Base-by-base conservation (phyloP, 495 filamentous ascomycete species). In the Poronia punctata region DNA sequence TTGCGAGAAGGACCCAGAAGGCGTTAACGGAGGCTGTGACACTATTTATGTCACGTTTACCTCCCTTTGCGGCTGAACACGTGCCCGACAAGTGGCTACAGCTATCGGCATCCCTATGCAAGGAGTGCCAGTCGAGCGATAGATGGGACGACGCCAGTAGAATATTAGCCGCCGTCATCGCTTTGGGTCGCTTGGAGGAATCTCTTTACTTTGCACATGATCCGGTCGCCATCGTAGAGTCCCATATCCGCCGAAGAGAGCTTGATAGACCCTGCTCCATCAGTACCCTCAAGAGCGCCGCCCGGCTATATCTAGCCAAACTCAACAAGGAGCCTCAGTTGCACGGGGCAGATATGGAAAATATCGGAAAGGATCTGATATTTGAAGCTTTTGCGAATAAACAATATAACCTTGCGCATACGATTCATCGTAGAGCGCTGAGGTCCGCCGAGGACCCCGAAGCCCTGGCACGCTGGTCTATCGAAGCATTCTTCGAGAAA, bases 61-160 rank as follows among this genome's bases (percentile, higher is more conserved):
- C 41, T 46, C 1, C 18, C 37, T 28, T 39, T 45, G 9, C 44
- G 40, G 58, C 45, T 8, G 48, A 36, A 17, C 52, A 46, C 27
- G 42, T 32, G 3, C 38, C 49, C 19, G 40, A 44, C 3, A 25
- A 40, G 7, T 64, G 62, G 60, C 32, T 67, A 12, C 40, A 59
- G 24, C 48, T 61, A 15, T 61, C 62, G 1, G 49, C 49, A n/a
- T 29, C 49, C 32, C 51, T 75, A n/a, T 64, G 56, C 12, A 56
- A 49, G 14, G 48, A 55, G 12, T 73, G 56, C 23, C 50, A 50
- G 32, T 46, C 49, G 12, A 4, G 45, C 20, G 52, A 40, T 2
- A 50, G 45, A 22, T 51, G 56, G 19, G 58, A 62, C 1, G 53
- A 57, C 15, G 62, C 64, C 1, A 50, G 34, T 6, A 48, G 45